Base-by-base conservation (phyloP, 2,329 filamentous ascomycete species). In the Didymella lethalis region DNA sequence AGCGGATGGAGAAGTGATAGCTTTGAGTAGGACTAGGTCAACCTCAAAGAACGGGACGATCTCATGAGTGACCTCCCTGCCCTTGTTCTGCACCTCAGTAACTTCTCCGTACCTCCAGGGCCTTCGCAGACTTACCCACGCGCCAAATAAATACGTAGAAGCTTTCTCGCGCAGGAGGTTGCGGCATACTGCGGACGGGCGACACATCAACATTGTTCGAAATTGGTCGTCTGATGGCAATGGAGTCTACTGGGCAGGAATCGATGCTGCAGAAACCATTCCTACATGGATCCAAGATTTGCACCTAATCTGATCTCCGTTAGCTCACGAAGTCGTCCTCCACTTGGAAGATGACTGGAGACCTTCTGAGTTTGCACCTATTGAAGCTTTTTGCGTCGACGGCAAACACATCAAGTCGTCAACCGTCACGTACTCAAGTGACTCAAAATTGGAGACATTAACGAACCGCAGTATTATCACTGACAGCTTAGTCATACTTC, bases 301-400 rank as follows among this genome's bases (percentile, higher is more conserved):
- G 16, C 32, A 2, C 7, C 16, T 69, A 67, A 71, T 18, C 41
- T 72, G 20, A 68, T 69, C 12, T 62, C 65, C 0, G 66, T 71
- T 23, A 63, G 61, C n/a, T 34, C 54, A 11, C 47, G 60, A 12
- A 48, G 12, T 4, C 55, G 48, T 2, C 46, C 65, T 1, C 64
- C 62, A 2, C 18, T 69, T 3, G 63, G 61, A 7, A 38, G 45
- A 44, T 64, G 59, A 53, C 43, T 70, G 0, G 64, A 65, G 25
- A 45, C 58, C 4, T 56, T 48, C 8, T 41, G 3, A 40, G 20
- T 0, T 25, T 68, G 10, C 64, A 63, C 12, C 26, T 52, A 2
- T 56, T 48, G 14, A 50, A 41, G 0, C 28, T 62, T 6, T 65
- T 70, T 16, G 5, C 5, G 38, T 46, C 14, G 12, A 36, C 3